Evolutionary conservation across 73 alveolate genomes (phyloP).

Genomic region (Tetrahymena thermophila): DNA sequence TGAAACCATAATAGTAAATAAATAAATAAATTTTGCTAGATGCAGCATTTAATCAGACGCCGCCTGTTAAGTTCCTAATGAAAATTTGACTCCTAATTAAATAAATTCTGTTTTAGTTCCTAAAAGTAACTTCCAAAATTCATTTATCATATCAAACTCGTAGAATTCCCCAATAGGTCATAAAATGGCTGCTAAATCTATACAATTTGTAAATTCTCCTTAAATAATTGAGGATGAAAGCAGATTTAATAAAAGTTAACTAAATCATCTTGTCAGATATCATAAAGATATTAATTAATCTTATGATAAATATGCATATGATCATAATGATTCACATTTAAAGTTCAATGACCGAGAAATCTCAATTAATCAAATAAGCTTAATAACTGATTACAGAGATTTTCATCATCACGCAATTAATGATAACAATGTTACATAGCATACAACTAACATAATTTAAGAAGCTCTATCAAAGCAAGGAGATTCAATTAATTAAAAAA

Average conservation of each 20-base stretch:
- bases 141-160: background rate
- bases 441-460: background rate
- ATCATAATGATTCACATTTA: background rate
- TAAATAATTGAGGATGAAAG: background rate
- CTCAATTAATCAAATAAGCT: background rate
- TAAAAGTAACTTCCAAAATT: background rate
- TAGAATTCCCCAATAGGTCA: background rate
- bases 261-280: background rate
- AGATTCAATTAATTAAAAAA: background rate
- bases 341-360: background rate
- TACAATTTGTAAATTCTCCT: background rate
- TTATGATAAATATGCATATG: background rate
- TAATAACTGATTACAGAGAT: background rate
- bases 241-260: background rate
- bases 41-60: background rate
- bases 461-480: background rate
- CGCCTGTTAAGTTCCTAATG: background rate
- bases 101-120: background rate
- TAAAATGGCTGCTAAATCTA: background rate
- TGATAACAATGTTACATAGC: background rate
- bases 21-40: background rate
- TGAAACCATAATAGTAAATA: background rate
- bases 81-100: background rate
- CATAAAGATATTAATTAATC: background rate
- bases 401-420: background rate